Evolutionary conservation across 805 yeast genomes (phyloP).

Genomic region (Zygosaccharomyces kombuchaensis): DNA sequence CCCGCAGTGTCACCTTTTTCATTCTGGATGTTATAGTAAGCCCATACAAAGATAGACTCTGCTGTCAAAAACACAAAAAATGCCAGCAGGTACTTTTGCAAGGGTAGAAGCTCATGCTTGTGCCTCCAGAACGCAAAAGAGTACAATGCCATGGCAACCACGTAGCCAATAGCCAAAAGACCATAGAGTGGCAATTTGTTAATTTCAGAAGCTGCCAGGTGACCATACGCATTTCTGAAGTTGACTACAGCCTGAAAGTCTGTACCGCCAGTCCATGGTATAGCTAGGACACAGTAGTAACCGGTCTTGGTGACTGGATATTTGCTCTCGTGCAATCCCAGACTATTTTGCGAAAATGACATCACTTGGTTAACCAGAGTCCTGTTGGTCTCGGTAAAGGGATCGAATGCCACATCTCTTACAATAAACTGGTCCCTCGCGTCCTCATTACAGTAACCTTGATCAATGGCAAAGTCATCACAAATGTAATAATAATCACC

Average conservation of each 20-base stretch:
- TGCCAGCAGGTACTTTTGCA: slow-evolving; percentile 86
- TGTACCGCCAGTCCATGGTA: slow-evolving; percentile 39
- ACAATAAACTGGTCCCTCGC: slow-evolving; percentile 64
- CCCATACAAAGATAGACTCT: slow-evolving; percentile 87
- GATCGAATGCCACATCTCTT: slow-evolving; percentile 38
- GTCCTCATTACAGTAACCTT: slow-evolving; percentile 49
- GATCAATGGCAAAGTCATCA: slow-evolving; percentile 59
- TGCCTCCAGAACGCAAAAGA: slow-evolving; percentile 81
- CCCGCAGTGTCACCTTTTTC: slow-evolving; percentile 49
- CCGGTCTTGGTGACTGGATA: slow-evolving; percentile 76
- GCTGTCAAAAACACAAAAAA: slow-evolving; percentile 76
- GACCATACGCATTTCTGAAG: slow-evolving; percentile 90
- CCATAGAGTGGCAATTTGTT: slow-evolving; percentile 91
- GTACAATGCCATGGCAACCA: slow-evolving; percentile 75
- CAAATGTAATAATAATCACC: slow-evolving; percentile 63
- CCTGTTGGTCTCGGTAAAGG: slow-evolving; percentile 48
- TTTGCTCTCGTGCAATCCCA: slow-evolving; percentile 56
- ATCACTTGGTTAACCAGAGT: slow-evolving; percentile 52
- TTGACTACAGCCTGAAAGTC: slow-evolving; percentile 64
- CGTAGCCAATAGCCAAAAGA: slow-evolving; percentile 74
- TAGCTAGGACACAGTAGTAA: slow-evolving; percentile 84
- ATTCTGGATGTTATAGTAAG: slow-evolving; percentile 82
- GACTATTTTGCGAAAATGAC: slow-evolving; percentile 49
- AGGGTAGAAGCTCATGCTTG: slow-evolving; percentile 79
- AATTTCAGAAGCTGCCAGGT: slow-evolving; percentile 81